phyloP scores from a whole-genome alignment of 2,329 filamentous ascomycete species.

The Dactylellina leptospora region DNA sequence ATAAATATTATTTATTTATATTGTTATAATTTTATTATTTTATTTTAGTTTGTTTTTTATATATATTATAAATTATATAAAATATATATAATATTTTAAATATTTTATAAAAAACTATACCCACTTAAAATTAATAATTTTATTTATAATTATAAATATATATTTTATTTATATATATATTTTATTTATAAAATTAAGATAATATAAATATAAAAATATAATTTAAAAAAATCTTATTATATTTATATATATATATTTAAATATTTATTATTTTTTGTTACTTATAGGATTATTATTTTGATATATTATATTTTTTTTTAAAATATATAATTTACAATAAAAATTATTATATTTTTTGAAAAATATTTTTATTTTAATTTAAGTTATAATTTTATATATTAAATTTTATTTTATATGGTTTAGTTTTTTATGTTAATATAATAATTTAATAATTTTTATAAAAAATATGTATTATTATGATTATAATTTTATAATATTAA shows the following conservation, averaged over 20 bases:
- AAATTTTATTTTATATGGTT: not conserved
- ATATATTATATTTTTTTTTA: not conserved
- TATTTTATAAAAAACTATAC: not conserved
- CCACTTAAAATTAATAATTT: not conserved
- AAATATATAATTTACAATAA: not conserved
- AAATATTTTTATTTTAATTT: not conserved
- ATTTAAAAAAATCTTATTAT: not conserved
- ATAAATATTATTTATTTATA: not conserved
- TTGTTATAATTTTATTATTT: not conserved
- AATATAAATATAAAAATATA: not conserved
- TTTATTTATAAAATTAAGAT: not conserved
- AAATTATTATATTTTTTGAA: not conserved
- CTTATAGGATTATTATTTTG: not conserved
- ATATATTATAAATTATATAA: not conserved
- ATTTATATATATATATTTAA: constrained; percentile 1
- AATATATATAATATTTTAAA: not conserved
- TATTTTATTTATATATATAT: not conserved
- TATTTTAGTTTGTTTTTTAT: not conserved
- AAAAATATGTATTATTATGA: not conserved
- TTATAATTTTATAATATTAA: not conserved
- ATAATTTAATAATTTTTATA: not conserved
- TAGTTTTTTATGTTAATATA: constrained; percentile 4
- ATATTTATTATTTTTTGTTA: not conserved
- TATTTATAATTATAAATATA: not conserved
- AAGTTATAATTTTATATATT: not conserved